Evolutionary conservation across 805 yeast genomes (phyloP), one percentile per base, ranked within the genome.

Genomic region (Candida tibetensis): DNA sequence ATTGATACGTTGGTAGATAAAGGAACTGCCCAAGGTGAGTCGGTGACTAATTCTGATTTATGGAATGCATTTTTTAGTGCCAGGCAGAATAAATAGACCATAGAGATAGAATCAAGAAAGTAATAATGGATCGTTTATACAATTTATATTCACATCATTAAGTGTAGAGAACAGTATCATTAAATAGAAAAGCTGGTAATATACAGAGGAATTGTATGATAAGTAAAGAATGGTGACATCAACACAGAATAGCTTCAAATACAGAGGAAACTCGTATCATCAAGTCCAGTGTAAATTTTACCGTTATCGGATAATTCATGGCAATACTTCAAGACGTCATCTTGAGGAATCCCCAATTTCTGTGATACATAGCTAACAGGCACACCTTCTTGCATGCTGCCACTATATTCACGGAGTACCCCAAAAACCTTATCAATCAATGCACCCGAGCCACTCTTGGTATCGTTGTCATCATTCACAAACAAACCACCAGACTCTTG

Each of bases 361-460:
- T 80, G 85, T 10, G 81, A 70, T 41, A 85, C 75, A 44, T 77
- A 68, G 39, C 72, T 75, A 9, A 78, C 65, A 16, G 86, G 88
- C n/a, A 84, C 88, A 48, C 91, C 91, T 55, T 84, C 89, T 32
- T 71, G 76, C 85, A 80, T 82, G 35, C 72, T 64, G 44, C 71
- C 65, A 38, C 82, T 60, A 53, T 74, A 65, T 42, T 74, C 71
- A 49, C 69, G 60, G 42, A 80, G 65, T 35, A 76, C 70, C 15
- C 70, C 66, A 42, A 69, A 60, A 37, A 81, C 69, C 48, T 58
- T 65, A 34, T 77, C 81, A n/a, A 65, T 28, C 51, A 55, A 18
- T 40, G 62, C 31, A 45, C 46, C 30, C n/a, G 30, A 22, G 34
- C 28, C 41, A 5, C 25, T 10, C 7, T 10, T 21, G 25, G 25